Conservation (phyloP, 768 basidiomycete species). For the Hysterangium stoloniferum region DNA sequence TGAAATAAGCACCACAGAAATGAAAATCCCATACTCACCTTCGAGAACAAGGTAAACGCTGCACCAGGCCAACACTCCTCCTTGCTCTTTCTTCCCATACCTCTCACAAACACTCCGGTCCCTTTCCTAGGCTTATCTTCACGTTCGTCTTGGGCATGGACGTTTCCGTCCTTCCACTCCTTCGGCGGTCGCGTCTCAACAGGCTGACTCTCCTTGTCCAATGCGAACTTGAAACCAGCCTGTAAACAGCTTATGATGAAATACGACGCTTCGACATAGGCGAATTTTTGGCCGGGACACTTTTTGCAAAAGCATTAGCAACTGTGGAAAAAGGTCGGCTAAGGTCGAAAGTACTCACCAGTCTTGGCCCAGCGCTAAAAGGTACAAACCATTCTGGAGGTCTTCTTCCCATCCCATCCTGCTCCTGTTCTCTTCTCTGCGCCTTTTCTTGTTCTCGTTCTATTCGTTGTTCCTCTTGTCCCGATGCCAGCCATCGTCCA, state of each 20-base stretch:
- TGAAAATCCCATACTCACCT: slow-evolving; percentile 30
- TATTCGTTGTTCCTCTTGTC: slow-evolving; percentile 44
- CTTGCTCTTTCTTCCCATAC: slow-evolving; percentile 30
- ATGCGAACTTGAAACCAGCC: slow-evolving; percentile 48
- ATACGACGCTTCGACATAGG: slow-evolving; percentile 67
- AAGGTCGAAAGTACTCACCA: slow-evolving; percentile 26
- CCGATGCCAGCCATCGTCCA: slow-evolving; percentile 3
- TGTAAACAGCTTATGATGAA: slow-evolving; percentile 64
- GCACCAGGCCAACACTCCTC: slow-evolving; percentile 59
- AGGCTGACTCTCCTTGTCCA: slow-evolving; percentile 57
- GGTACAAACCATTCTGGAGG: slow-evolving; percentile 60
- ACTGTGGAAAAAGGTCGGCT: not conserved
- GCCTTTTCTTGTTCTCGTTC: slow-evolving; percentile 44
- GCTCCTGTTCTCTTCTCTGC: too few relatives aligned
- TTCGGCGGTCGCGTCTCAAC: slow-evolving; percentile 50
- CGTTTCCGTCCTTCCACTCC: slow-evolving; percentile 41
- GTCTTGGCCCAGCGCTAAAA: slow-evolving; percentile 64
- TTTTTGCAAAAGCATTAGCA: slow-evolving; percentile 22
- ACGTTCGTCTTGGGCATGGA: not conserved
- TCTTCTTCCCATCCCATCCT: not conserved
- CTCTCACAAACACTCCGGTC: not conserved
- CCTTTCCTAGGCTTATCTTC: not conserved
- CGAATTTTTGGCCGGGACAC: slow-evolving; percentile 71
- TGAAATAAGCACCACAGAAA: slow-evolving; percentile 13
- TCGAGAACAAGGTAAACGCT: slow-evolving; percentile 58